A percentile compares a stretch with the other conserved stretches of the same genome.
Evolutionary conservation across 139 green algal species (phyloP).

Genomic region (Pleodorina starrii): DNA sequence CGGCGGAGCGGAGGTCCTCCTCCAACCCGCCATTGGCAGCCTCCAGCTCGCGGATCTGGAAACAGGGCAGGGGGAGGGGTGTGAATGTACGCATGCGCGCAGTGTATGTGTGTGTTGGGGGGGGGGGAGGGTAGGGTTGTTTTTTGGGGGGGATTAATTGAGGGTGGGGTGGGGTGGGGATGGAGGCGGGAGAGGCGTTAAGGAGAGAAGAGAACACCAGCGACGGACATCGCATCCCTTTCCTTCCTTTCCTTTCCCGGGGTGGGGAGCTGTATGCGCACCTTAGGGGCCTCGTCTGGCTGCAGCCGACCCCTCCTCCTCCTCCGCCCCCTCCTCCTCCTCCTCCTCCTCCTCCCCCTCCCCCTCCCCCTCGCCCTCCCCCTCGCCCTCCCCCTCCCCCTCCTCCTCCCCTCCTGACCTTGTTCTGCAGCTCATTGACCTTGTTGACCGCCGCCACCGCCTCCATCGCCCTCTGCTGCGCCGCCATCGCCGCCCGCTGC

Average conservation of each 20-base stretch:
- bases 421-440: conserved; percentile 46
- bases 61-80: no score
- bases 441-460: conserved; percentile 1
- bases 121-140: no score
- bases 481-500: conserved; percentile 26
- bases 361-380: neutral
- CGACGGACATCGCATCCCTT: no score
- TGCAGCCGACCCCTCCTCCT: no score
- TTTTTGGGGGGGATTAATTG: no score
- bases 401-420: conserved; percentile 5
- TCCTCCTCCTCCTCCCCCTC: neutral
- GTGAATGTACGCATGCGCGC: no score
- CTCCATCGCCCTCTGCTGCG: conserved; percentile 44
- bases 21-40: neutral
- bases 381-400: neutral
- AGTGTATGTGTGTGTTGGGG: no score
- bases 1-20: conserved; percentile 21
- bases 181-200: neutral
- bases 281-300: no score
- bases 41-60: conserved; percentile 60
- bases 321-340: neutral
- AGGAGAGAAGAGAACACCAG: neutral
- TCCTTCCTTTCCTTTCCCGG: no score
- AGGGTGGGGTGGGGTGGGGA: no score
- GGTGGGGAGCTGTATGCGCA: no score